A percentile compares a stretch with the other conserved stretches of the same genome.
Conservation (phyloP, 176 grass and related monocot genomes). For the Triticum aestivum region DNA sequence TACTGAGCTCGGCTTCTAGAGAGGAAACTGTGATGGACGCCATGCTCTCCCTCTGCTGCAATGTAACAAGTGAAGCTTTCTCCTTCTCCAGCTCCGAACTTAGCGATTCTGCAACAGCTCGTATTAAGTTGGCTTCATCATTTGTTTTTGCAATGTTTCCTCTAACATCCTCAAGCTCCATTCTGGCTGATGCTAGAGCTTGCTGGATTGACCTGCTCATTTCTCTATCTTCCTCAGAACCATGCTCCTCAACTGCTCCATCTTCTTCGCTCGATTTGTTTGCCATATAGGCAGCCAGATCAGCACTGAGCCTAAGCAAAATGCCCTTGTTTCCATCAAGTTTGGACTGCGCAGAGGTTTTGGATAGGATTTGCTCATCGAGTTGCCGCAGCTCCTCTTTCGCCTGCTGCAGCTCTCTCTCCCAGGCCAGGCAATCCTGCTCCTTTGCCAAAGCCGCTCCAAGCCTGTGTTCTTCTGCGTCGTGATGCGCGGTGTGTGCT, state of each 20-base stretch:
- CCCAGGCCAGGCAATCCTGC: slow-evolving; percentile 80
- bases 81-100: slow-evolving; percentile 64
- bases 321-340: slow-evolving; percentile 43
- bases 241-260: slow-evolving; percentile 33
- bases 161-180: slow-evolving; percentile 70
- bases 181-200: slow-evolving; percentile 56
- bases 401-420: slow-evolving; percentile 75
- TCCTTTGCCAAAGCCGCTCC: slow-evolving; percentile 73
- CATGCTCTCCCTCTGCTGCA: slow-evolving; percentile 90
- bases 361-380: slow-evolving; percentile 55
- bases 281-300: slow-evolving; percentile 58
- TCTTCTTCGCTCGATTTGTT: slow-evolving; percentile 61
- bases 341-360: slow-evolving; percentile 46
- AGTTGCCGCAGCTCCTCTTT: slow-evolving; percentile 61
- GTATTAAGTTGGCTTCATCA: slow-evolving; percentile 59
- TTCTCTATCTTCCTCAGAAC: slow-evolving; percentile 56
- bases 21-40: slow-evolving; percentile 82
- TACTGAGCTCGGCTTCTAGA: slow-evolving; percentile 76
- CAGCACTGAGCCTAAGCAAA: slow-evolving; percentile 54
- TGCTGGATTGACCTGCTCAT: slow-evolving; percentile 53
- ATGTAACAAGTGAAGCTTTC: slow-evolving; percentile 57
- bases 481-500: slow-evolving; percentile 67
- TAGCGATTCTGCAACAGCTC: slow-evolving; percentile 47
- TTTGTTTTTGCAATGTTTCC: slow-evolving; percentile 51
- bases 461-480: slow-evolving; percentile 80